These are phyloP conservation scores for Cafeteria roenbergensis DNA, from an alignment of 108 stramenopile species.

Conservation along the genomic window DNA sequence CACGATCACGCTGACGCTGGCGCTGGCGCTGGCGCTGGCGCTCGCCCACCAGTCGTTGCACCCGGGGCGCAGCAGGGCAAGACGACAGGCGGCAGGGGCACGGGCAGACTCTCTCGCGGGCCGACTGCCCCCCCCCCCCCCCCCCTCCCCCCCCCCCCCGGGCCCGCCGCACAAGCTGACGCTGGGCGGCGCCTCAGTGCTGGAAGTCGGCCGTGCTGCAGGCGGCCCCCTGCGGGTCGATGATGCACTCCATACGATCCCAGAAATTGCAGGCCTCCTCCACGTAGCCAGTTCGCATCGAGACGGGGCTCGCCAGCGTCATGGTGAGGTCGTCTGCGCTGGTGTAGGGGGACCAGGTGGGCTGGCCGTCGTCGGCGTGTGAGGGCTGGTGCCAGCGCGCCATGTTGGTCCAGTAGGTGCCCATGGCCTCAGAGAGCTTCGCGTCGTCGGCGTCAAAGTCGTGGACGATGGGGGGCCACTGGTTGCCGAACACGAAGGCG, in stretches of 20 bases:
- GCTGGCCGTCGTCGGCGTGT: not conserved
- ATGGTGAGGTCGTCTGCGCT: not conserved
- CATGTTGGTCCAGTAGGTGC: not conserved
- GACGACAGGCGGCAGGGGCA: no score
- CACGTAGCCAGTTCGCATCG: not conserved
- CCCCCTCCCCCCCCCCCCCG: no score
- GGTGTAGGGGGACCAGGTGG: not conserved
- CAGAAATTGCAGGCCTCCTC: not conserved
- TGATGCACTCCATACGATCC: not conserved
- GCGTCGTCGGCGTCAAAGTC: not conserved
- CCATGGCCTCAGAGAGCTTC: not conserved
- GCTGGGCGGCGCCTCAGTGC: no score
- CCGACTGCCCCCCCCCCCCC: no score
- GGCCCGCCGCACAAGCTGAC: no score
- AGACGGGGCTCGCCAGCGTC: not conserved
- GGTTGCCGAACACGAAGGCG: constrained; percentile 16
- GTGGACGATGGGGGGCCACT: constrained; percentile 18
- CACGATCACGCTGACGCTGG: no score
- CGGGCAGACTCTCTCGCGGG: no score
- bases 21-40: no score
- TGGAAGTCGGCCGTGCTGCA: no score
- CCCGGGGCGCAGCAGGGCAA: no score
- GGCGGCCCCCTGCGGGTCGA: no score
- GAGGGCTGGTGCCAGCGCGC: not conserved
- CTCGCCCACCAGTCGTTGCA: no score